Evolutionary conservation across 2,329 filamentous ascomycete species (phyloP).

Genomic region (Fusarium incarnatum): DNA sequence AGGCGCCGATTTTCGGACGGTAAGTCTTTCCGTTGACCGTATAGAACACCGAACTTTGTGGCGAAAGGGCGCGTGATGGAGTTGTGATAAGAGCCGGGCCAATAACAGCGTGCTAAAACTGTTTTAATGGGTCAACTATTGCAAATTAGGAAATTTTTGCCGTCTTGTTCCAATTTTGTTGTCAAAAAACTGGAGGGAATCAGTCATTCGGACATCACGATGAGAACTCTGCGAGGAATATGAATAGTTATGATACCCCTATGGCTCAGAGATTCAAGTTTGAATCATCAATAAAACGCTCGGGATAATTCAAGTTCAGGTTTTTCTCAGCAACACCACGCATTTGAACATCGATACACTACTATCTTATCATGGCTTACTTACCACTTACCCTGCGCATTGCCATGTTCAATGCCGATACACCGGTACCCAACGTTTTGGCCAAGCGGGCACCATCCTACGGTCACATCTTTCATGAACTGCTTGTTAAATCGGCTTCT

Average conservation of each 20-base stretch:
- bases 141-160: not conserved
- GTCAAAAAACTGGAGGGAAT: not conserved
- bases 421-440: not conserved
- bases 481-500: not conserved
- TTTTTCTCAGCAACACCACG: not conserved
- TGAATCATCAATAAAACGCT: not conserved
- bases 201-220: not conserved
- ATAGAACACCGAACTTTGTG: not conserved
- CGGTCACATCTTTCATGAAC: not conserved
- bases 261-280: not conserved
- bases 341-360: not conserved
- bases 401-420: constrained; percentile 4
- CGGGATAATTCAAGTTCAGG: no score
- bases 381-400: not conserved
- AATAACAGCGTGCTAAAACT: not conserved
- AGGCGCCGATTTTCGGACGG: not conserved
- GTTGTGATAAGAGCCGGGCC: not conserved
- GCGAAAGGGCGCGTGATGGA: not conserved
- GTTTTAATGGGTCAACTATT: not conserved
- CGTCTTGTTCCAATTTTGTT: not conserved
- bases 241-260: not conserved
- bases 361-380: not conserved
- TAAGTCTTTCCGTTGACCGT: not conserved
- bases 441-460: not conserved
- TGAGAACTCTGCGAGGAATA: not conserved